Evolutionary conservation across 2,329 filamentous ascomycete genomes (phyloP).

Genomic region (Colletotrichum theobromicola): DNA sequence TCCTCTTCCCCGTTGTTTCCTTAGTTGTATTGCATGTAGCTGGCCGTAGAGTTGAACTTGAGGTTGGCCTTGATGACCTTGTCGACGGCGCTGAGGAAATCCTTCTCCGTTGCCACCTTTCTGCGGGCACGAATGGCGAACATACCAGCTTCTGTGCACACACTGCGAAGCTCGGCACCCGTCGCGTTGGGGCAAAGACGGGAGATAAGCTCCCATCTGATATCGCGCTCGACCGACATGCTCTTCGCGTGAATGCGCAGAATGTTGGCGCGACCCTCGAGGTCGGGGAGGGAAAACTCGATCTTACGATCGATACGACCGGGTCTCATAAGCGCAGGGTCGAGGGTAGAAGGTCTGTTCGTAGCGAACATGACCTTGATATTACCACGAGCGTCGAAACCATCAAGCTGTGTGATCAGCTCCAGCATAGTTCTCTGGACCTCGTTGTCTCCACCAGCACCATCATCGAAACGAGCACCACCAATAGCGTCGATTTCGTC

Average conservation of each 20-base stretch:
- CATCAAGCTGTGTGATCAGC: constrained; percentile 94
- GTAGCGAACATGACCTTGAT: constrained; percentile 99
- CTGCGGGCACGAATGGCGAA: constrained; percentile 92
- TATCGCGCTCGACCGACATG: constrained; percentile 99
- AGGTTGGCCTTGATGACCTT: constrained; percentile 99
- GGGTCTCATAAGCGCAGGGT: constrained; percentile 96
- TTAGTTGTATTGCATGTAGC: constrained; percentile 99
- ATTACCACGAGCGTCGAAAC: constrained; percentile 95
- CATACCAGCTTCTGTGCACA: constrained; percentile 98
- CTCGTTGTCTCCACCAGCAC: constrained; percentile 95
- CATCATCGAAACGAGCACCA: constrained; percentile 94
- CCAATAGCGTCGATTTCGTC: constrained; percentile 98
- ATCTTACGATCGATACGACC: constrained; percentile 99
- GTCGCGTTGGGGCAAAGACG: constrained; percentile 97
- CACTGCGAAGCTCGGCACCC: constrained; percentile 92
- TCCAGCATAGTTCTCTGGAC: constrained; percentile 98
- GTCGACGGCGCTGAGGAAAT: constrained; percentile 96
- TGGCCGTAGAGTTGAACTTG: constrained; percentile 99
- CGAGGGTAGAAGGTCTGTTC: constrained; percentile 92
- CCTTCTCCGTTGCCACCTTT: constrained; percentile 99
- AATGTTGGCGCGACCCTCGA: constrained; percentile 97
- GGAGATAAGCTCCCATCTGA: constrained; percentile 98
- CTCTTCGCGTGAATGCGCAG: constrained; percentile 98
- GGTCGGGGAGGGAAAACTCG: constrained; percentile 95
- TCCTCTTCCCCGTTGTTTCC: neutral